A percentile compares a stretch with the other conserved stretches of the same genome.
These are phyloP conservation scores for Irpex lacteus DNA, from an alignment of 1,284 basidiomycete species.

Conservation along the genomic window DNA sequence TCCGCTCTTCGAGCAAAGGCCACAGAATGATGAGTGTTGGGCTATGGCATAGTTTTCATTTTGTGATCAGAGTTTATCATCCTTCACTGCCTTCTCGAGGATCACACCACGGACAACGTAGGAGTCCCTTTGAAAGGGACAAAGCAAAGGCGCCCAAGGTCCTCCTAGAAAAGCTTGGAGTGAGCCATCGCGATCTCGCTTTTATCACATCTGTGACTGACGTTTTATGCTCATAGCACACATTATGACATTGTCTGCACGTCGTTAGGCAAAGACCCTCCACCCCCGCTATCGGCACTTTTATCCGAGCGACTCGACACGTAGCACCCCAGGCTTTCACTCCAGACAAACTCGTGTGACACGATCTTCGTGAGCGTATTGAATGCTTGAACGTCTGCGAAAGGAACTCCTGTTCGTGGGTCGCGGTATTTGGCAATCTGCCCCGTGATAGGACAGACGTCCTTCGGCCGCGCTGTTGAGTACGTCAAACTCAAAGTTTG, in stretches of 20 bases:
- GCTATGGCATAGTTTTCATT: too few species aligned
- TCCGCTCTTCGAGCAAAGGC: too few species aligned
- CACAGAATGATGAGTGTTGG: too few species aligned
- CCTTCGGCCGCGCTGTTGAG: constrained; percentile 54
- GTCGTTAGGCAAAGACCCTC: neutral
- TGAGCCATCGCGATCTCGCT: neutral
- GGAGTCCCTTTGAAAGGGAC: neutral
- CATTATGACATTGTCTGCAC: neutral
- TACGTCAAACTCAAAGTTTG: constrained; percentile 2
- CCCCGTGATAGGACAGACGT: constrained; percentile 64
- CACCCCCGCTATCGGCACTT: neutral
- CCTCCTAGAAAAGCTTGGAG: neutral
- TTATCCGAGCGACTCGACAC: neutral
- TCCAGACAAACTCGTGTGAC: constrained; percentile 67
- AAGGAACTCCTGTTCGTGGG: constrained; percentile 75
- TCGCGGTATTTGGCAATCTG: constrained; percentile 67
- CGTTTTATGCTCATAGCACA: neutral
- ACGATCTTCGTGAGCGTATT: constrained; percentile 55
- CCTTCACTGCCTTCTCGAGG: too few species aligned
- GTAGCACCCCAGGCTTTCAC: constrained; percentile 55
- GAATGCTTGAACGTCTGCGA: constrained; percentile 68
- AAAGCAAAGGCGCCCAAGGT: neutral
- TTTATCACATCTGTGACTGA: neutral
- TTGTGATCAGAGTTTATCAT: too few species aligned
- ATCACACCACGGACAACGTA: neutral